Conservation (phyloP, 2,329 filamentous ascomycete genomes). For the Hypoxylon sp. region DNA sequence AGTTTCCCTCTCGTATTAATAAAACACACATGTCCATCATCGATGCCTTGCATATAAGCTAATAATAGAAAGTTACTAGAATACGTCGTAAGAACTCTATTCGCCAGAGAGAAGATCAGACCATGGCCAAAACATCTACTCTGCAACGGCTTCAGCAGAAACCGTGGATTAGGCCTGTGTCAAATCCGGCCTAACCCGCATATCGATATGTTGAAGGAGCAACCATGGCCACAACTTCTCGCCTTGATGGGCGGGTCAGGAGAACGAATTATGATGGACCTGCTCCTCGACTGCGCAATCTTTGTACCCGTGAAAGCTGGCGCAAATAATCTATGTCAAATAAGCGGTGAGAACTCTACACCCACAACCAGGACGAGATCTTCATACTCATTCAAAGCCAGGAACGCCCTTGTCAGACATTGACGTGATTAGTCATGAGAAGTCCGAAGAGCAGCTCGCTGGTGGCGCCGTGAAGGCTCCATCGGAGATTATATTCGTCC, state of each 20-base stretch:
- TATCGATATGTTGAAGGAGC: slow-evolving; percentile 75
- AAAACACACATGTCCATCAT: slow-evolving; percentile 26
- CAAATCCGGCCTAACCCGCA: slow-evolving; percentile 77
- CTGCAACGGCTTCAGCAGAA: slow-evolving; percentile 83
- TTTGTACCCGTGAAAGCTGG: slow-evolving; percentile 75
- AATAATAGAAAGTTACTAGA: slow-evolving; percentile 74
- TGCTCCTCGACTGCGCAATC: slow-evolving; percentile 83
- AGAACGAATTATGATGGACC: slow-evolving; percentile 81
- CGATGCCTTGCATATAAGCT: slow-evolving; percentile 26
- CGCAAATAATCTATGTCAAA: slow-evolving; percentile 79
- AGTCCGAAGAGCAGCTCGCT: slow-evolving; percentile 11
- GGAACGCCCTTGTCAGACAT: slow-evolving; percentile 67
- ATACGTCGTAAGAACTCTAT: slow-evolving; percentile 83
- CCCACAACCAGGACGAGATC: background rate
- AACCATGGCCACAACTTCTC: slow-evolving; percentile 83
- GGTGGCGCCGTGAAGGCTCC: slow-evolving; percentile 54
- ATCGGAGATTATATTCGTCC: slow-evolving; percentile 79
- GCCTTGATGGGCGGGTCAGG: slow-evolving; percentile 80
- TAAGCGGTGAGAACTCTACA: slow-evolving; percentile 75
- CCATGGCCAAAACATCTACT: slow-evolving; percentile 80
- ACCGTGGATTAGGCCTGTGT: slow-evolving; percentile 67
- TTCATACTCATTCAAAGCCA: slow-evolving; percentile 48
- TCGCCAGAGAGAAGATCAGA: slow-evolving; percentile 68
- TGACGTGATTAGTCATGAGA: slow-evolving; percentile 47
- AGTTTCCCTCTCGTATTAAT: slow-evolving; percentile 25